Conservation (phyloP, 1,284 basidiomycete species). For the Apiotrichum akiyoshidainum region DNA sequence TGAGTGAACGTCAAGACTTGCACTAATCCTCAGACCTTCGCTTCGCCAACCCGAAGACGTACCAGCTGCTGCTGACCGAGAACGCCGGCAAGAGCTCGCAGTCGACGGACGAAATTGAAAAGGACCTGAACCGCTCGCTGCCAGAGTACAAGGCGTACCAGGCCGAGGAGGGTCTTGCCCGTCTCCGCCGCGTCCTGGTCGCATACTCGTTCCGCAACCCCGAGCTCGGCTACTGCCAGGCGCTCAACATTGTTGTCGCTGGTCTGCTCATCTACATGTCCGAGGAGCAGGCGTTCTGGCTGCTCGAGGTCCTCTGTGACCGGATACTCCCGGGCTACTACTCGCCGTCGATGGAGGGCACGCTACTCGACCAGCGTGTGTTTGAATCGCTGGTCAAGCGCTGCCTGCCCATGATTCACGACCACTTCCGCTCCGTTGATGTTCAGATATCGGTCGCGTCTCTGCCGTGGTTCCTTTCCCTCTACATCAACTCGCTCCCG, state of each 20-base stretch:
- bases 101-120: conserved; percentile 98
- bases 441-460: conserved; percentile 97
- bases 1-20: conserved; percentile 19
- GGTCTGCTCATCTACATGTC: conserved; percentile 78
- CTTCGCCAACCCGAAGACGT: conserved; percentile 80
- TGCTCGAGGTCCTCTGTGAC: conserved; percentile 92
- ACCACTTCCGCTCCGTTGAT: conserved; percentile 87
- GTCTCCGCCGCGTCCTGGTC: conserved; percentile 84
- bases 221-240: conserved; percentile 72
- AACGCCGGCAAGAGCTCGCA: conserved; percentile 77
- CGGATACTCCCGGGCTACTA: conserved; percentile 96
- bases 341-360: conserved; percentile 98
- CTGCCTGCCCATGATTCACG: conserved; percentile 86
- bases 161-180: conserved; percentile 74
- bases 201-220: conserved; percentile 98
- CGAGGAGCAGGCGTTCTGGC: conserved; percentile 98
- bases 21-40: conserved; percentile 60
- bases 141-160: conserved; percentile 96
- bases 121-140: conserved; percentile 90
- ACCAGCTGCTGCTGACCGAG: conserved; percentile 72
- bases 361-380: conserved; percentile 92
- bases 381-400: conserved; percentile 94
- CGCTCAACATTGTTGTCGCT: conserved; percentile 77
- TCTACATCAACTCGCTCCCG: conserved; percentile 98
- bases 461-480: conserved; percentile 93